Evolutionary conservation across 495 filamentous ascomycete genomes (phyloP).

Genomic region (Astrothelium macrocarpum): DNA sequence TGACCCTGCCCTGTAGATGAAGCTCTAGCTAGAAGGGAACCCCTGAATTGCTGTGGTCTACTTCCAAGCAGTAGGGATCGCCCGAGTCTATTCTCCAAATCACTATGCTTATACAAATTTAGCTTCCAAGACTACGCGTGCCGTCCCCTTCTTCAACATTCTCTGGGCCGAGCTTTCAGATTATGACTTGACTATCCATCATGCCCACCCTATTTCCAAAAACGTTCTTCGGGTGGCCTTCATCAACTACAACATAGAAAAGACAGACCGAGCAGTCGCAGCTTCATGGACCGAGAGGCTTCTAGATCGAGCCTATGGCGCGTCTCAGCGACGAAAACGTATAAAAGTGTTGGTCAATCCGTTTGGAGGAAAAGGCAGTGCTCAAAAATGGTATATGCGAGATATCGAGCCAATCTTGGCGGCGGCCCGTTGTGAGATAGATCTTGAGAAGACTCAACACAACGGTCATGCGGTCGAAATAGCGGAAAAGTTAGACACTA

Average conservation of each 20-base stretch:
- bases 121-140: conserved; percentile 30
- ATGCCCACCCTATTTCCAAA: conserved; percentile 48
- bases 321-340: conserved; percentile 54
- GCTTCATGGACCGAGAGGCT: conserved; percentile 51
- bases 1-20: conserved; percentile 37
- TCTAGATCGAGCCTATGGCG: conserved; percentile 61
- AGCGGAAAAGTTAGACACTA: conserved; percentile 65
- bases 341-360: conserved; percentile 88
- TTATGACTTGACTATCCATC: conserved; percentile 62
- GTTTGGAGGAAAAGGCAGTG: conserved; percentile 74
- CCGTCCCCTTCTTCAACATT: conserved; percentile 71
- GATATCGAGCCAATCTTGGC: conserved; percentile 76
- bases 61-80: conserved; percentile 32
- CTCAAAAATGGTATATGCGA: conserved; percentile 60
- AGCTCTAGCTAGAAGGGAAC: conserved; percentile 29
- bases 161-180: conserved; percentile 64
- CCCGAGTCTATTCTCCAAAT: not conserved
- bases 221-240: conserved; percentile 47
- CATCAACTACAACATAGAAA: conserved; percentile 51
- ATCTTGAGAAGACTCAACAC: conserved; percentile 64
- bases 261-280: conserved; percentile 35
- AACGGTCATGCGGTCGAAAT: conserved; percentile 72
- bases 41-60: conserved; percentile 39
- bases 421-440: conserved; percentile 66
- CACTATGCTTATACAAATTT: conserved; percentile 1